Evolutionary conservation across 139 green algal genomes (phyloP).

Genomic region (Eudorina sp.): DNA sequence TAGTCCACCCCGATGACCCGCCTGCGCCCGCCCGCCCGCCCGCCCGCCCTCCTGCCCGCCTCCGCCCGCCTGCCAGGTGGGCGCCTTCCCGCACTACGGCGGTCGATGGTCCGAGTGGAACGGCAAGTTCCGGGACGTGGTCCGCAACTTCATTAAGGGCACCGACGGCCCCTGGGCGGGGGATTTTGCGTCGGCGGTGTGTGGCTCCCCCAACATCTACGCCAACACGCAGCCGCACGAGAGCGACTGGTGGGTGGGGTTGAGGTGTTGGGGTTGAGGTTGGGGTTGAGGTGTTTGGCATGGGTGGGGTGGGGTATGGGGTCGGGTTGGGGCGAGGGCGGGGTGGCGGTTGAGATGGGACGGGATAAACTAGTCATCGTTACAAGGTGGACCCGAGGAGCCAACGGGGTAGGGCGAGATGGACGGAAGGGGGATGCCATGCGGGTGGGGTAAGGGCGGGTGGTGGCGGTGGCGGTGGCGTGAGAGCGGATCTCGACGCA

Average conservation of each 20-base stretch:
- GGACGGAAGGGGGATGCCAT: too few relatives aligned
- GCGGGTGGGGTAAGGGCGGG: too few relatives aligned
- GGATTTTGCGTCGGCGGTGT: conserved; percentile 85
- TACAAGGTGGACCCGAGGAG: too few relatives aligned
- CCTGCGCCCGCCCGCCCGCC: not conserved
- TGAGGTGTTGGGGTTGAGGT: not conserved
- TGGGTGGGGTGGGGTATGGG: not conserved
- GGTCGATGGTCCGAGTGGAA: conserved; percentile 98
- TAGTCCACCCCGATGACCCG: too few relatives aligned
- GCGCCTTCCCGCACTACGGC: conserved; percentile 96
- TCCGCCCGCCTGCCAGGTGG: conserved; percentile 65
- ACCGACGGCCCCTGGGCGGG: conserved; percentile 87
- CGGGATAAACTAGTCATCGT: too few relatives aligned
- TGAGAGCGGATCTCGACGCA: too few relatives aligned
- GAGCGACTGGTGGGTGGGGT: conserved; percentile 63
- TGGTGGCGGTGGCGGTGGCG: too few relatives aligned
- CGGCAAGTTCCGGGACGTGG: conserved; percentile 93
- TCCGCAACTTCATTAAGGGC: conserved; percentile 91
- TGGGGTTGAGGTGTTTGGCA: not conserved
- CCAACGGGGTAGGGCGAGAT: too few relatives aligned
- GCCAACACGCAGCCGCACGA: conserved; percentile 57
- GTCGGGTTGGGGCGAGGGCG: not conserved
- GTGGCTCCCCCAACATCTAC: conserved; percentile 89
- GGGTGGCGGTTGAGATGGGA: not conserved
- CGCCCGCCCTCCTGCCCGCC: not conserved